A percentile compares a stretch with the other conserved stretches of the same genome.
Evolutionary conservation across 2,329 filamentous ascomycete species (phyloP).

Genomic region (Scedosporium minutisporum): DNA sequence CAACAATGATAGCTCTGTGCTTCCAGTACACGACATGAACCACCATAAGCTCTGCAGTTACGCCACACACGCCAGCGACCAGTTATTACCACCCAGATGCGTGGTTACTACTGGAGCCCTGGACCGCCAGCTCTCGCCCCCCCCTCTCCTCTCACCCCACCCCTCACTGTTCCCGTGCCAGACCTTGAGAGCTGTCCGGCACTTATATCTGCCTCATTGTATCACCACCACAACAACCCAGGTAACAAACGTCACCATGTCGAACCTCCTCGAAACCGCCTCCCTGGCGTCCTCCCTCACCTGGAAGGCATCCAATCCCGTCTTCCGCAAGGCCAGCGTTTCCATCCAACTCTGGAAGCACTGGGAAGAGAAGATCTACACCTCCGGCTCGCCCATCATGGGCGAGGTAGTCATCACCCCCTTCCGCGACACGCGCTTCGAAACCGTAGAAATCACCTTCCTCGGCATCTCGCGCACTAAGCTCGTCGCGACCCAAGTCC

Average conservation of each 20-base stretch:
- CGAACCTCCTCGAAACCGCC: slow-evolving; percentile 2
- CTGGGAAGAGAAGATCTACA: slow-evolving; percentile 46
- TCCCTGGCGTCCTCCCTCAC: not conserved
- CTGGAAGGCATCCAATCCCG: not conserved
- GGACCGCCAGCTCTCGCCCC: not conserved
- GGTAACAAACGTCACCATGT: not conserved
- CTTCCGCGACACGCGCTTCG: slow-evolving; percentile 36
- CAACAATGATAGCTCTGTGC: too few relatives aligned
- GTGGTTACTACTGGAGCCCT: too few relatives aligned
- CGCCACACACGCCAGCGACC: too few relatives aligned
- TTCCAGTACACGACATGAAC: too few relatives aligned
- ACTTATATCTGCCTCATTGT: too few relatives aligned
- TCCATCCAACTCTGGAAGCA: slow-evolving; percentile 42
- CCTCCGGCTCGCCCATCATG: slow-evolving; percentile 39
- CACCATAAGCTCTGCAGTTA: too few relatives aligned
- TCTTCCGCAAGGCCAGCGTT: slow-evolving; percentile 27
- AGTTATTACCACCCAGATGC: too few relatives aligned
- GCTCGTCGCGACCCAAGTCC: slow-evolving; percentile 40
- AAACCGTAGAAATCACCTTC: slow-evolving; percentile 42
- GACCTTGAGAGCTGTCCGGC: not conserved
- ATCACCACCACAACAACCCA: too few relatives aligned
- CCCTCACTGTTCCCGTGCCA: not conserved
- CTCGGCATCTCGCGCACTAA: slow-evolving; percentile 40
- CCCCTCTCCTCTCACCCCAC: not conserved
- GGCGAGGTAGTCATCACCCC: slow-evolving; percentile 39